Evolutionary conservation across 768 basidiomycete species (phyloP).

Genomic region (Leucocoprinus birnbaumii): DNA sequence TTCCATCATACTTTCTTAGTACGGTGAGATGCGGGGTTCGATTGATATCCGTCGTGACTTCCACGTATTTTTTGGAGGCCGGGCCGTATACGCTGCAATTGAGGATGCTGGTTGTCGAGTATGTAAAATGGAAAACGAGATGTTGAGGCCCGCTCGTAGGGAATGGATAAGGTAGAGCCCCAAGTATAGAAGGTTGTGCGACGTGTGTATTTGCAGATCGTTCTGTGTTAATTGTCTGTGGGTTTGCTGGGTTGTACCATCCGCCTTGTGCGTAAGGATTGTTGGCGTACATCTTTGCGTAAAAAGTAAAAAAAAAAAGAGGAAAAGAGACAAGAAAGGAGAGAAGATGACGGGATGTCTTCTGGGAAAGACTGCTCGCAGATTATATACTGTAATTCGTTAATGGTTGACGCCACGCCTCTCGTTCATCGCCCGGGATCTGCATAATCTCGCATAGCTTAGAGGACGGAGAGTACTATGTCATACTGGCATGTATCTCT

Average conservation of each 20-base stretch:
- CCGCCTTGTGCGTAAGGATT: slow-evolving; percentile 16
- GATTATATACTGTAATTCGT: too few relatives aligned
- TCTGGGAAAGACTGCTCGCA: background rate
- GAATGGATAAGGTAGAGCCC: slow-evolving; percentile 15
- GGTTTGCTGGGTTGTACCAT: slow-evolving; percentile 15
- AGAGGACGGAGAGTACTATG: too few relatives aligned
- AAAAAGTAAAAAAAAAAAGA: background rate
- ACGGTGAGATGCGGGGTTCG: slow-evolving; percentile 19
- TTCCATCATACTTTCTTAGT: slow-evolving; percentile 19
- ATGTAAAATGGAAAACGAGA: slow-evolving; percentile 40
- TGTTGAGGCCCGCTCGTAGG: slow-evolving; percentile 12
- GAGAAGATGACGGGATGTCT: background rate
- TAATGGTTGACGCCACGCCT: too few relatives aligned
- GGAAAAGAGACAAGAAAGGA: too few relatives aligned
- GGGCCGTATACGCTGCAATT: slow-evolving; percentile 44
- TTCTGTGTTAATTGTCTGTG: slow-evolving; percentile 14
- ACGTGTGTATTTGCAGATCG: slow-evolving; percentile 9
- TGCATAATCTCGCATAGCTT: too few relatives aligned
- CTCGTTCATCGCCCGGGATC: too few relatives aligned
- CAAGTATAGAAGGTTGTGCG: slow-evolving; percentile 14
- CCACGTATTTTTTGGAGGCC: slow-evolving; percentile 35
- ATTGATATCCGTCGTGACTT: slow-evolving; percentile 33
- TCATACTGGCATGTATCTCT: too few relatives aligned
- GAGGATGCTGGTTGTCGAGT: slow-evolving; percentile 36
- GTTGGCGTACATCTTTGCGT: slow-evolving; percentile 14